Percentiles rank a stretch among this genome's conserved stretches.
phyloP scores from a whole-genome alignment of 768 basidiomycete species.

The Amanita rubescens region DNA sequence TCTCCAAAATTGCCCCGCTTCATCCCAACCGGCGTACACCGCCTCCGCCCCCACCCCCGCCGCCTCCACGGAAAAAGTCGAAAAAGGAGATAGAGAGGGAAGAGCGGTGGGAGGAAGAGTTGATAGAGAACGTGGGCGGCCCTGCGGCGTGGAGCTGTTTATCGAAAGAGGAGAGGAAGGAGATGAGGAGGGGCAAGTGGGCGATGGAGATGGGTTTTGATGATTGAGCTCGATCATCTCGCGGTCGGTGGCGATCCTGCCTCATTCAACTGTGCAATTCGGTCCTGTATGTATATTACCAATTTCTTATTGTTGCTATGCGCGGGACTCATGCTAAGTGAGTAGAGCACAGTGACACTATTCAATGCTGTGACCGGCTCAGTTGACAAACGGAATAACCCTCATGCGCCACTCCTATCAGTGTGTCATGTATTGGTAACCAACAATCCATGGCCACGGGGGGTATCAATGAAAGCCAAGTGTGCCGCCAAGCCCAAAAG shows the following conservation, averaged over 20 bases:
- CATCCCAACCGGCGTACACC: conserved; percentile 69
- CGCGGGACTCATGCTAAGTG: too few species aligned
- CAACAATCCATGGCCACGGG: too few species aligned
- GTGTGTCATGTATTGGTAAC: too few species aligned
- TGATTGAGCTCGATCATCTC: conserved; percentile 22
- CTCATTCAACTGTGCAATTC: background rate
- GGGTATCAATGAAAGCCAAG: too few species aligned
- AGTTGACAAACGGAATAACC: too few species aligned
- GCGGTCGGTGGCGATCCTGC: background rate
- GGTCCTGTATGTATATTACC: too few species aligned
- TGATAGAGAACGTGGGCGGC: conserved; percentile 66
- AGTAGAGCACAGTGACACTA: too few species aligned
- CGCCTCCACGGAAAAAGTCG: conserved; percentile 67
- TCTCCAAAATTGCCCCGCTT: conserved; percentile 68
- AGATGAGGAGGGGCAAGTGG: conserved; percentile 51
- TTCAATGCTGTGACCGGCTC: too few species aligned
- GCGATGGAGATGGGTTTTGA: conserved; percentile 61
- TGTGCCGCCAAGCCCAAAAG: too few species aligned
- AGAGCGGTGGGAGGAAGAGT: conserved; percentile 76
- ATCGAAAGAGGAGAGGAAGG: conserved; percentile 42
- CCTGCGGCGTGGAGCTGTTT: conserved; percentile 48
- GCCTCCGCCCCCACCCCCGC: conserved; percentile 63
- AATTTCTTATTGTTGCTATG: too few species aligned
- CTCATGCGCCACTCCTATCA: too few species aligned
- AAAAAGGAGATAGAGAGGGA: conserved; percentile 73